Percentiles rank a stretch among this genome's conserved stretches.
These are phyloP conservation scores for Malus hybrid DNA, from an alignment of 331 rosid species.

Conservation along the genomic window DNA sequence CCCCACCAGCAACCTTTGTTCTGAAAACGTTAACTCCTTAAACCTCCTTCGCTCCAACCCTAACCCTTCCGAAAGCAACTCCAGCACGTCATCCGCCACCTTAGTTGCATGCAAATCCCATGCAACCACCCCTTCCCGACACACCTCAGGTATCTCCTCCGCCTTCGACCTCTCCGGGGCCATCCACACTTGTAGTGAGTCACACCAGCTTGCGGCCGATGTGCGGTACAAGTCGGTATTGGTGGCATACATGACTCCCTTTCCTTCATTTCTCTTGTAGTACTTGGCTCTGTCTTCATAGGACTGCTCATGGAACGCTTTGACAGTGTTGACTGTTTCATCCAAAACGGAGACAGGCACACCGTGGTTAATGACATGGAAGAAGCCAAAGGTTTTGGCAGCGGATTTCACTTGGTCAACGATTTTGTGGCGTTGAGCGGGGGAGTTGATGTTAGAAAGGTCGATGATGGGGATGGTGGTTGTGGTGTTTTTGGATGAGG, in stretches of 20 bases:
- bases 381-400: constrained; percentile 35
- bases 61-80: constrained; percentile 33
- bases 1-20: background rate
- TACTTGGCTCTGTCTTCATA: constrained; percentile 15
- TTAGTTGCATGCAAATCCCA: constrained; percentile 18
- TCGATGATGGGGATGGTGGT: constrained; percentile 26
- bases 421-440: constrained; percentile 16
- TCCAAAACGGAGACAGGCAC: constrained; percentile 8
- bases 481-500: background rate
- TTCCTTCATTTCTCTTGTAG: constrained; percentile 32
- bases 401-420: constrained; percentile 29
- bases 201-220: constrained; percentile 26
- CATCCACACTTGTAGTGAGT: constrained; percentile 21
- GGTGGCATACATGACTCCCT: constrained; percentile 30
- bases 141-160: constrained; percentile 23
- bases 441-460: constrained; percentile 17
- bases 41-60: constrained; percentile 18
- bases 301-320: constrained; percentile 33
- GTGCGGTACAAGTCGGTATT: constrained; percentile 29
- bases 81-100: constrained; percentile 30
- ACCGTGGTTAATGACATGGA: constrained; percentile 46
- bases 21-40: background rate
- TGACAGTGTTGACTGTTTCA: constrained; percentile 18
- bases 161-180: constrained; percentile 3
- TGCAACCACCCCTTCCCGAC: constrained; percentile 19